Conservation (phyloP, 192 early-diverging fungal species). For the Oehlia diaphana region DNA sequence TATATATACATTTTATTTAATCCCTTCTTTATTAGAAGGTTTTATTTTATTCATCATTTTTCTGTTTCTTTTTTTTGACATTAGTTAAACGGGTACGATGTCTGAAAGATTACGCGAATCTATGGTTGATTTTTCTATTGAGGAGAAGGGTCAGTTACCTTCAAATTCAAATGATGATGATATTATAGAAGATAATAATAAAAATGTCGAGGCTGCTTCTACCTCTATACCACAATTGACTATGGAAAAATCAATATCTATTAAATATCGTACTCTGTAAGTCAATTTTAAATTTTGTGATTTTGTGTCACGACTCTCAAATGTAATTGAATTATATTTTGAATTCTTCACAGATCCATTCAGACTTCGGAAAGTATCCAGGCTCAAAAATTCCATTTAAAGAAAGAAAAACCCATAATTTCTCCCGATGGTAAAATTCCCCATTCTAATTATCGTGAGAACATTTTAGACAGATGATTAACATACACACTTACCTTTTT, state of each 20-base stretch:
- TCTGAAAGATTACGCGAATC: neutral
- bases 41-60: too few relatives aligned
- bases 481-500: neutral
- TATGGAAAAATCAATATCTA: neutral
- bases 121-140: neutral
- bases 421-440: neutral
- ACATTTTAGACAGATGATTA: neutral
- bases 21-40: too few relatives aligned
- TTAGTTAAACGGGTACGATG: neutral
- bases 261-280: neutral
- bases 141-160: neutral
- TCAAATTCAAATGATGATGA: neutral
- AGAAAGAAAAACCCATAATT: neutral
- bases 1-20: too few relatives aligned
- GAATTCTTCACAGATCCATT: neutral
- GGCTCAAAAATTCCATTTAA: neutral
- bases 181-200: neutral
- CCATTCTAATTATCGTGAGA: neutral
- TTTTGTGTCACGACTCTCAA: too few relatives aligned
- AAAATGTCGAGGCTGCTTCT: neutral
- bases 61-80: too few relatives aligned
- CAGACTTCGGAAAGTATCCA: neutral
- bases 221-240: neutral
- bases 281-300: neutral
- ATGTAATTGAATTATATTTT: neutral